Evolutionary conservation across 768 basidiomycete genomes (phyloP), one percentile per base, ranked within the genome.

Genomic region (Nevesoporus exiguus): DNA sequence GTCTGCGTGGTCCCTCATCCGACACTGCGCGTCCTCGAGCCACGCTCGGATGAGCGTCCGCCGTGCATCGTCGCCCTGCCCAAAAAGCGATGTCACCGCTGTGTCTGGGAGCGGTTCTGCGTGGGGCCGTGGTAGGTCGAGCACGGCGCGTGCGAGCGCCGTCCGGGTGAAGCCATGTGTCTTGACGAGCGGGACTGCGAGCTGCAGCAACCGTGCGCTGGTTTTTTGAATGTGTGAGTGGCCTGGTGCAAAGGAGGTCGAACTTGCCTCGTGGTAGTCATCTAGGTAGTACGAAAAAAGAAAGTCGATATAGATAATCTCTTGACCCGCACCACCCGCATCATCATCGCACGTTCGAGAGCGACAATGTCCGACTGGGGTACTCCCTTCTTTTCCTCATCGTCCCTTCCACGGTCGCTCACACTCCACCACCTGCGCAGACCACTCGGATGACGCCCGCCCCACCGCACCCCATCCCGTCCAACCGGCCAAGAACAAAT

Each of bases 141-240:
- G 76, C 7, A 80, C 88, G 21, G 89, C 83, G 45, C 73, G 79
- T 4, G 88, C 78, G 10, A 92, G 76, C 0, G 88, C 77, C 27
- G 82, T 76, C 19, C 90, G 81, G 11, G 90, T 86, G 67, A 93
- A 93, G 9, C 90, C 90, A 59, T 89, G 79, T 7, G 77, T 77
- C 52, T 65, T 67, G 43, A 93, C 76, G 21, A 90, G 76, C 3
- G 87, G 84, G 1, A 89, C 44, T 0, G 90, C 82, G 27, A 80
- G 75, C 57, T 80, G 77, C 19, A 93, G 70, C 9, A 90, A 74
- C 42, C 73, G 67, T 3, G 62, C 55, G 51, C 56, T 61, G 49
- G 21, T 22, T 11, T 19, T 30, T 19, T 25, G 22, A 5, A 11
- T 24, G 10, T 5, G 42, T 29, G 42, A 43, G 42, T 25, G 41